These are phyloP conservation scores for Beauveria sp. DNA, from an alignment of 2,329 filamentous ascomycete species.

Conservation along the genomic window DNA sequence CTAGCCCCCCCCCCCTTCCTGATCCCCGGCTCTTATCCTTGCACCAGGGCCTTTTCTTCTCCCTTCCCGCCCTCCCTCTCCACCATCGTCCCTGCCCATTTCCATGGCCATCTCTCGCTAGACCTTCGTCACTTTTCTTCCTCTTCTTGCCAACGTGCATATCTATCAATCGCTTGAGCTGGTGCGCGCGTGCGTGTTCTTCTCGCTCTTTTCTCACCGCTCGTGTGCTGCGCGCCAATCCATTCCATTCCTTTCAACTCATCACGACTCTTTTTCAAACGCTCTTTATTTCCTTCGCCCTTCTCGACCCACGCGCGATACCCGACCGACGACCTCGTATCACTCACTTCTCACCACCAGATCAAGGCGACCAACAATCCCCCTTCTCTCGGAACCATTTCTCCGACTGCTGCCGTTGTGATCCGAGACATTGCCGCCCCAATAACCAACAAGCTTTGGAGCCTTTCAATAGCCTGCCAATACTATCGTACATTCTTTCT, in stretches of 20 bases:
- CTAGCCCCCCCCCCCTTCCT: neutral
- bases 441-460: constrained; percentile 3
- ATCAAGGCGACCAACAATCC: neutral
- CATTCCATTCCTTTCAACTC: constrained; percentile 4
- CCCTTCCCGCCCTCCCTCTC: neutral
- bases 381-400: neutral
- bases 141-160: neutral
- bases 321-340: neutral
- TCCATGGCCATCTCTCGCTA: neutral
- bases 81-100: constrained; percentile 8
- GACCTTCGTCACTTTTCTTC: neutral
- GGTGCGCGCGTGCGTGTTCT: constrained; percentile 12
- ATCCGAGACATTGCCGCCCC: constrained; percentile 10
- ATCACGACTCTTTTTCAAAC: neutral
- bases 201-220: constrained; percentile 1
- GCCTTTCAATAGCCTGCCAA: constrained; percentile 3
- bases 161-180: neutral
- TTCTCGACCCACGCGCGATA: neutral
- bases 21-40: neutral
- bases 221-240: constrained; percentile 12
- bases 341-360: constrained; percentile 1
- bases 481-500: constrained; percentile 11
- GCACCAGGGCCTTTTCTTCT: neutral
- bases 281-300: neutral
- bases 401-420: neutral